phyloP scores from a whole-genome alignment of 164 flowering plant species.

The Macadamia tetraphylla region DNA sequence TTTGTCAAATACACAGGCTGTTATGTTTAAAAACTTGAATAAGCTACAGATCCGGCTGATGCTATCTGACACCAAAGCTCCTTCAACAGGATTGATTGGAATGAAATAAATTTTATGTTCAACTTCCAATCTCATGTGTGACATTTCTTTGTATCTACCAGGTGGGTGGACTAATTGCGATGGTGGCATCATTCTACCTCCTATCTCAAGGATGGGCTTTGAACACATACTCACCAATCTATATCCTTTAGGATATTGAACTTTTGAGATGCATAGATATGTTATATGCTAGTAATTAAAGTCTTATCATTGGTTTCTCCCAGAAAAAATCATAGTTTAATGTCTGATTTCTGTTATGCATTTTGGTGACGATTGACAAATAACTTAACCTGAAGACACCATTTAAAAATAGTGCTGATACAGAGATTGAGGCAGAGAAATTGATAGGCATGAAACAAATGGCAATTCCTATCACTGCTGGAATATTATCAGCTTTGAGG shows the following conservation, averaged over 20 bases:
- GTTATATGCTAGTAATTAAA: not conserved
- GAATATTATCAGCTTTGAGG: constrained; percentile 89
- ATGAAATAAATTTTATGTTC: not conserved
- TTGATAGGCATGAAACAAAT: constrained; percentile 56
- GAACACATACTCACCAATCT: constrained; percentile 67
- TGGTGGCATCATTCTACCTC: constrained; percentile 79
- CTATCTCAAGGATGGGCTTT: constrained; percentile 91
- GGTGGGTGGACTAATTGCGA: constrained; percentile 92
- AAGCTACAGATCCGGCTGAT: too few species aligned
- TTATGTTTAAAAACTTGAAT: too few species aligned
- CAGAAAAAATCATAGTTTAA: not conserved
- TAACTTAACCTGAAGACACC: constrained; percentile 71
- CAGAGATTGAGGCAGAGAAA: constrained; percentile 36
- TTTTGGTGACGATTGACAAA: constrained; percentile 2
- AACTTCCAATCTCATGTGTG: not conserved
- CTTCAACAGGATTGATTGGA: not conserved
- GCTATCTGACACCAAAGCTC: not conserved
- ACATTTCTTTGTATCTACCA: constrained; percentile 21
- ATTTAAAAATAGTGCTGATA: constrained; percentile 43
- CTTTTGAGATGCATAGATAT: not conserved
- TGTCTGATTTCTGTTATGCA: not conserved
- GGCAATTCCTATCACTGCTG: constrained; percentile 78
- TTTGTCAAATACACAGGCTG: too few species aligned
- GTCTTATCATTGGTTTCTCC: not conserved
- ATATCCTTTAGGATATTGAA: constrained; percentile 60